phyloP scores from a whole-genome alignment of 2,329 filamentous ascomycete species.

The Fusarium sp. region DNA sequence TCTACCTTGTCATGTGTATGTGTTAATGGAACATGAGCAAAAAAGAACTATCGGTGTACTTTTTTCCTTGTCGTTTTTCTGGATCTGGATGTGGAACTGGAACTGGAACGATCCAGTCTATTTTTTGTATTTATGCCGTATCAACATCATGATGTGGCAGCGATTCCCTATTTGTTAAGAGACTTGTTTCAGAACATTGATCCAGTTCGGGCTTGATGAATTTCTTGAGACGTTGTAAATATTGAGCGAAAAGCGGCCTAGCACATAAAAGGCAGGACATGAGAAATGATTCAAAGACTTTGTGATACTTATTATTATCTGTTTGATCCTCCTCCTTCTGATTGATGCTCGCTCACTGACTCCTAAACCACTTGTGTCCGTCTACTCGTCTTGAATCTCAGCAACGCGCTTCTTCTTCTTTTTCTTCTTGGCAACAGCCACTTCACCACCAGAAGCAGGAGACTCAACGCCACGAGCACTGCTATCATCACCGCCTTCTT shows the following conservation, averaged over 20 bases:
- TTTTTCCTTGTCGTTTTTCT: constrained; percentile 30
- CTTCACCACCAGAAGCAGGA: constrained; percentile 31
- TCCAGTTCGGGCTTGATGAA: background rate
- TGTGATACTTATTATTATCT: constrained; percentile 9
- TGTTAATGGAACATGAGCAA: constrained; percentile 45
- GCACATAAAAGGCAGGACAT: background rate
- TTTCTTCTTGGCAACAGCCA: constrained; percentile 57
- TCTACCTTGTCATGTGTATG: constrained; percentile 40
- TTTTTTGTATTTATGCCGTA: constrained; percentile 44
- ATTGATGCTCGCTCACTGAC: background rate
- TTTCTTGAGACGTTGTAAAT: background rate
- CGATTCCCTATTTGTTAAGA: constrained; percentile 38
- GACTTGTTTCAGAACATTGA: constrained; percentile 20
- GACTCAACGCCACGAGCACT: constrained; percentile 28
- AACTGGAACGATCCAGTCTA: constrained; percentile 2
- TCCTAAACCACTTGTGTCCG: background rate
- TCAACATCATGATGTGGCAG: constrained; percentile 38
- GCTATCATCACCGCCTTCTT: constrained; percentile 29
- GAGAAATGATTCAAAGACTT: background rate
- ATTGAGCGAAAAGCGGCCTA: background rate
- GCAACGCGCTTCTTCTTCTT: constrained; percentile 54
- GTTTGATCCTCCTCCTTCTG: constrained; percentile 20
- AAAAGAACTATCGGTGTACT: constrained; percentile 38
- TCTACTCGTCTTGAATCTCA: constrained; percentile 42
- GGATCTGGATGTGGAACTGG: background rate